A percentile compares a stretch with the other conserved stretches of the same genome.
Evolutionary conservation across 768 basidiomycete genomes (phyloP).

Genomic region (Tephrocybe sp.): DNA sequence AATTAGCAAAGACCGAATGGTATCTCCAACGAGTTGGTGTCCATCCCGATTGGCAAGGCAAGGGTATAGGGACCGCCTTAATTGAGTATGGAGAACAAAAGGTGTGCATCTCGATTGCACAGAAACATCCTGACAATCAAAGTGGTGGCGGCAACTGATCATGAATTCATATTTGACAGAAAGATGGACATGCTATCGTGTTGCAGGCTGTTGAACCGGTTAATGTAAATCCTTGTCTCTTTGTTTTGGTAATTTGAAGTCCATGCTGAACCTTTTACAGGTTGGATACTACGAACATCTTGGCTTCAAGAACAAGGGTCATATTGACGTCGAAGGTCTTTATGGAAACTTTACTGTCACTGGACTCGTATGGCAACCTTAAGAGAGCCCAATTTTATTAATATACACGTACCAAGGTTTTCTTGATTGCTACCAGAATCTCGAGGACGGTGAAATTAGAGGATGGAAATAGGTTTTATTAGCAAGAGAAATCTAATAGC

Average conservation of each 20-base stretch:
- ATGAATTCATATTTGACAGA: neutral
- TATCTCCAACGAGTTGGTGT: conserved; percentile 10
- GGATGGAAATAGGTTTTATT: neutral
- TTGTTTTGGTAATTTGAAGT: neutral
- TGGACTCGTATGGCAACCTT: conserved; percentile 7
- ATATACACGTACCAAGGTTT: too few relatives aligned
- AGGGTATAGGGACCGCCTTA: conserved; percentile 11
- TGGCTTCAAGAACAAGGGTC: conserved; percentile 7
- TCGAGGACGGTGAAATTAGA: neutral
- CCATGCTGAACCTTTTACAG: neutral
- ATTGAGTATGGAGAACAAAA: conserved; percentile 7
- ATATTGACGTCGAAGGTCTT: conserved; percentile 6
- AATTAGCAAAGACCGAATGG: conserved; percentile 5
- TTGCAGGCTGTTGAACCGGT: conserved; percentile 5
- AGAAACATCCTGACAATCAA: neutral
- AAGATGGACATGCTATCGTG: conserved; percentile 3
- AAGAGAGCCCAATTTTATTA: neutral
- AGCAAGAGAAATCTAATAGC: neutral
- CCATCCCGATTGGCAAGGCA: conserved; percentile 11
- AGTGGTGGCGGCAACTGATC: neutral
- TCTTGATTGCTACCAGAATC: neutral
- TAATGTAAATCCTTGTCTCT: conserved; percentile 2
- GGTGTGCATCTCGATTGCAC: neutral
- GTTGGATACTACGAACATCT: conserved; percentile 11
- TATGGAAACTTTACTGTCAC: conserved; percentile 10